Percentiles rank a stretch among this genome's conserved stretches.
These are phyloP conservation scores for Amoeboaphelidium protococcarum DNA, from an alignment of 371 early-diverging fungal species.

Conservation along the genomic window DNA sequence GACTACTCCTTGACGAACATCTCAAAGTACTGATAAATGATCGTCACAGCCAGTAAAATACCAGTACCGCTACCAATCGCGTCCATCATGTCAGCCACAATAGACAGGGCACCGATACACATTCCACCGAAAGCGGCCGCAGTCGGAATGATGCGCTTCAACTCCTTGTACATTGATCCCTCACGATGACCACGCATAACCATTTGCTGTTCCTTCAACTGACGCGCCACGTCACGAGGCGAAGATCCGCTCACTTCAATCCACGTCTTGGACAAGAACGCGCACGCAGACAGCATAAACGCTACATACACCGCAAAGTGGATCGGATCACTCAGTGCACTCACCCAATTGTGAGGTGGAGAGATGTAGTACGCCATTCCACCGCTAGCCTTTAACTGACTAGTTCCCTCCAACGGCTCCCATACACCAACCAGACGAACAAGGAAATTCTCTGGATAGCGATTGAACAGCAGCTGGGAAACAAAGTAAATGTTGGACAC, in stretches of 20 bases:
- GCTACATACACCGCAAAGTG: constrained; percentile 78
- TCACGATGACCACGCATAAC: constrained; percentile 88
- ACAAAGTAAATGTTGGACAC: constrained; percentile 84
- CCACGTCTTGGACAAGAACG: constrained; percentile 93
- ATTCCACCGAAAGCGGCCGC: constrained; percentile 79
- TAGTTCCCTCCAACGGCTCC: constrained; percentile 56
- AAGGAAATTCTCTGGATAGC: constrained; percentile 81
- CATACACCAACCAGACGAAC: constrained; percentile 91
- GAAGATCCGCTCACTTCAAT: constrained; percentile 93
- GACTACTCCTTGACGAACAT: constrained; percentile 87
- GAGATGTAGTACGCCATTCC: constrained; percentile 96
- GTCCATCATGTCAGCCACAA: constrained; percentile 68
- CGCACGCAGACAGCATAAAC: constrained; percentile 81
- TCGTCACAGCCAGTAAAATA: constrained; percentile 94
- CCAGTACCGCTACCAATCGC: constrained; percentile 96
- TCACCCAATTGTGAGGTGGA: constrained; percentile 66
- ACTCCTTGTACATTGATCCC: constrained; percentile 83
- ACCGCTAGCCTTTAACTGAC: constrained; percentile 62
- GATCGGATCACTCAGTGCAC: constrained; percentile 59
- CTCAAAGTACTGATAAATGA: constrained; percentile 71
- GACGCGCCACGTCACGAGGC: constrained; percentile 88
- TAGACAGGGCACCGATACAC: constrained; percentile 75
- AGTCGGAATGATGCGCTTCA: constrained; percentile 93
- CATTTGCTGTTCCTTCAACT: constrained; percentile 90
- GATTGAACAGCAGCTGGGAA: constrained; percentile 82